Conservation (phyloP, 257 asterid species). For the Rhazya stricta region DNA sequence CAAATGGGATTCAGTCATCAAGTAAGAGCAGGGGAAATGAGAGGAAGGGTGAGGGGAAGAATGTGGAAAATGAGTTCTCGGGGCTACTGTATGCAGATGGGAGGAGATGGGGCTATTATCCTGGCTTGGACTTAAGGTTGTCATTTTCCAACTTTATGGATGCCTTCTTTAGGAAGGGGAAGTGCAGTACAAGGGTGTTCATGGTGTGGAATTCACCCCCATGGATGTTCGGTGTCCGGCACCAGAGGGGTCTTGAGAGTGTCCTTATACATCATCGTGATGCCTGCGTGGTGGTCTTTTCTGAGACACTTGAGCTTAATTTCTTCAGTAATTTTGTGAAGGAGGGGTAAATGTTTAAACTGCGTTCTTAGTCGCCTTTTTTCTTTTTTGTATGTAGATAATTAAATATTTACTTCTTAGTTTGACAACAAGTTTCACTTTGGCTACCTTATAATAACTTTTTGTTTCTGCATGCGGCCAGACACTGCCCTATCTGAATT, state of each 20-base stretch:
- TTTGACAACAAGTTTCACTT: neutral
- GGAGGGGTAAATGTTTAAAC: conserved; percentile 59
- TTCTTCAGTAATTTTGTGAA: conserved; percentile 69
- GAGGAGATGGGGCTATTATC: conserved; percentile 93
- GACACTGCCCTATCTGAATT: neutral
- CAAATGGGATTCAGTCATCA: neutral
- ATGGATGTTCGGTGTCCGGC: conserved; percentile 89
- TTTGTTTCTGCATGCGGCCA: neutral
- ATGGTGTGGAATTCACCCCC: conserved; percentile 99
- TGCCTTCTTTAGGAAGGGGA: conserved; percentile 65
- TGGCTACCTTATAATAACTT: neutral
- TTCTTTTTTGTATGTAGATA: neutral
- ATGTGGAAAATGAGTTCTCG: conserved; percentile 25
- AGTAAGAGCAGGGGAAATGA: conserved; percentile 8
- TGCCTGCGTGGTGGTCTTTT: conserved; percentile 84
- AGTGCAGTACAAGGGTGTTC: conserved; percentile 66
- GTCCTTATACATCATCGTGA: conserved; percentile 60
- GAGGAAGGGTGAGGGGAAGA: conserved; percentile 6
- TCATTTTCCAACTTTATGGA: conserved; percentile 77
- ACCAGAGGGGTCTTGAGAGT: conserved; percentile 89
- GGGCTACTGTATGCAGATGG: conserved; percentile 73
- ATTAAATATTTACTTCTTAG: neutral
- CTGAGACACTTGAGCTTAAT: conserved; percentile 93
- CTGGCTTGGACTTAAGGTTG: conserved; percentile 59
- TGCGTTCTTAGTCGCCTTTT: neutral